Conservation (phyloP, 78 protist species). For the Cavenderia fasciculata region DNA sequence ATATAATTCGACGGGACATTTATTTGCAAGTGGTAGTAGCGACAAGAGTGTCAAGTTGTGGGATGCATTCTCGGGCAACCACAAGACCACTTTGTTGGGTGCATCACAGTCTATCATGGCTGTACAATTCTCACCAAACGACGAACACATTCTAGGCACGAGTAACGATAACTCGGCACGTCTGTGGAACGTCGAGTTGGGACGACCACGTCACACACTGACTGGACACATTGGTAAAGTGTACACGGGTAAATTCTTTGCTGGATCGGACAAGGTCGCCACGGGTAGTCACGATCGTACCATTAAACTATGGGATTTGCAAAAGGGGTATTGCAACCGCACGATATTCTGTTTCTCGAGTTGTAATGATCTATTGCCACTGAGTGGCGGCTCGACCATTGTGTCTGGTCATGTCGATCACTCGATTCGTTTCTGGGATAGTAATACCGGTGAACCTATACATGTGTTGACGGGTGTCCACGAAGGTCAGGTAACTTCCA, state of each 20-base stretch:
- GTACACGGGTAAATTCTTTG: slow-evolving; percentile 51
- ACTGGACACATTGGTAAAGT: slow-evolving; percentile 89
- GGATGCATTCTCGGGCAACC: slow-evolving; percentile 70
- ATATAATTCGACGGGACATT: slow-evolving; percentile 47
- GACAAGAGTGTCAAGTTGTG: slow-evolving; percentile 84
- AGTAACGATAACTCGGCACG: slow-evolving; percentile 83
- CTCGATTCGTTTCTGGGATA: slow-evolving; percentile 85
- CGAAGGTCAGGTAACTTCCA: slow-evolving; percentile 83
- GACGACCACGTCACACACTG: slow-evolving; percentile 82
- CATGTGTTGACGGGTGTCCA: slow-evolving; percentile 69
- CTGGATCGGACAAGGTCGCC: slow-evolving; percentile 21
- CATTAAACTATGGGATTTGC: slow-evolving; percentile 89
- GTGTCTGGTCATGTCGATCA: slow-evolving; percentile 83
- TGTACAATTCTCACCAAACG: slow-evolving; percentile 68
- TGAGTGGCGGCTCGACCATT: slow-evolving; percentile 36
- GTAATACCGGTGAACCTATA: slow-evolving; percentile 50
- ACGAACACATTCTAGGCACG: slow-evolving; percentile 68
- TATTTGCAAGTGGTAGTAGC: slow-evolving; percentile 80
- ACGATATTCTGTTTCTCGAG: slow-evolving; percentile 80
- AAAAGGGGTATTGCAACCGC: slow-evolving; percentile 82
- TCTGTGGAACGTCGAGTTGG: slow-evolving; percentile 71
- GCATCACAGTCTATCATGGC: slow-evolving; percentile 81
- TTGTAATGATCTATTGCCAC: slow-evolving; percentile 79
- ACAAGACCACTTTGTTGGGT: slow-evolving; percentile 65
- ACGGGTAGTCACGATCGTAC: slow-evolving; percentile 91